Conservation (phyloP, 1,284 basidiomycete genomes). For the Fomitopsis betulina region DNA sequence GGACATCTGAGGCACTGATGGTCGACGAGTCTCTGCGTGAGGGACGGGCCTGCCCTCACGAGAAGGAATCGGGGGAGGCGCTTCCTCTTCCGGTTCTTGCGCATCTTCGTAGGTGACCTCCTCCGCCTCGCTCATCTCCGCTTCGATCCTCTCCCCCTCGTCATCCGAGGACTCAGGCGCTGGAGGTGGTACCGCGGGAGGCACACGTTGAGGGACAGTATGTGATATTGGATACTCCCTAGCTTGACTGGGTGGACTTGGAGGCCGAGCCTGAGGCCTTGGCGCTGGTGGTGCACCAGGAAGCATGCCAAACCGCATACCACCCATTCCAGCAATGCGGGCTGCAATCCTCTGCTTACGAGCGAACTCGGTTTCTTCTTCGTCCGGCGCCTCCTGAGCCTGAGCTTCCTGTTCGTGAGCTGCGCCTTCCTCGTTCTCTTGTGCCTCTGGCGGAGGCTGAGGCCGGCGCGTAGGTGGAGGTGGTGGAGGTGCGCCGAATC, state of each 20-base stretch:
- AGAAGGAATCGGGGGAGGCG: conserved; percentile 35
- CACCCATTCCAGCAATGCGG: conserved; percentile 69
- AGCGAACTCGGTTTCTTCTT: conserved; percentile 63
- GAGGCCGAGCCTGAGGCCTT: conserved; percentile 18
- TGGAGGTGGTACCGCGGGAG: conserved; percentile 23
- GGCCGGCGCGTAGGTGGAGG: conserved; percentile 38
- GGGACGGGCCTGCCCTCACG: conserved; percentile 28
- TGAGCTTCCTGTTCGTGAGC: conserved; percentile 21
- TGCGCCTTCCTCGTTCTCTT: conserved; percentile 26
- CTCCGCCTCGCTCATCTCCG: conserved; percentile 65
- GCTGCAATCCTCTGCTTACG: conserved; percentile 66
- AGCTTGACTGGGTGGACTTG: conserved; percentile 11
- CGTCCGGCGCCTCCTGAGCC: conserved; percentile 35
- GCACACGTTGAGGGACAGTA: conserved; percentile 16
- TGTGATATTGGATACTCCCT: conserved; percentile 17
- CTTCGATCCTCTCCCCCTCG: conserved; percentile 58
- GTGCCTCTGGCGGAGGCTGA: conserved; percentile 32
- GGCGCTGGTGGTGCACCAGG: conserved; percentile 27
- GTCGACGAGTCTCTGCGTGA: conserved; percentile 10
- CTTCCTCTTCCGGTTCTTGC: conserved; percentile 39
- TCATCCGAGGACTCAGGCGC: conserved; percentile 38
- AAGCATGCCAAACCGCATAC: conserved; percentile 74
- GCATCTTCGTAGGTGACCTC: conserved; percentile 55
- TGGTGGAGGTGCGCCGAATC: conserved; percentile 54
- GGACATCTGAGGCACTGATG: conserved; percentile 19